A percentile compares a stretch with the other conserved stretches of the same genome.
Evolutionary conservation across 345 rosid genomes (phyloP).

Genomic region (Aethionema arabicum): DNA sequence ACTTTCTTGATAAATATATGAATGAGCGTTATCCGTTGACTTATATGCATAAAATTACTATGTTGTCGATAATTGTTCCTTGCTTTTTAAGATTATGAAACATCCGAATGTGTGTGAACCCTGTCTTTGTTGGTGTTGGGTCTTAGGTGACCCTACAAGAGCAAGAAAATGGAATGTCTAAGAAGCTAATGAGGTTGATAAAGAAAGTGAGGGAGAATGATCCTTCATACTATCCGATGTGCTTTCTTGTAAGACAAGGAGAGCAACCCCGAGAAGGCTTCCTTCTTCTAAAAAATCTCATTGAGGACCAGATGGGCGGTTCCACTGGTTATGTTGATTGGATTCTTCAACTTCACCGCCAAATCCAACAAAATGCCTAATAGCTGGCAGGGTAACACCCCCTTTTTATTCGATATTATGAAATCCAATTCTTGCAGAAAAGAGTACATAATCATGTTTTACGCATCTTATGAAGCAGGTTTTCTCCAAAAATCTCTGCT

Average conservation of each 20-base stretch:
- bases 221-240: conserved; percentile 66
- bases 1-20: background rate
- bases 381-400: conserved; percentile 39
- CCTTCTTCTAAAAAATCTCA: conserved; percentile 71
- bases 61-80: background rate
- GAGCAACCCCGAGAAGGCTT: conserved; percentile 97
- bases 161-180: conserved; percentile 80
- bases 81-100: background rate
- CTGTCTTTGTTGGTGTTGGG: conserved; percentile 18
- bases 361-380: conserved; percentile 76
- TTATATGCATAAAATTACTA: conserved; percentile 3
- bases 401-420: conserved; percentile 3
- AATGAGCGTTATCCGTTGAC: background rate
- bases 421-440: background rate
- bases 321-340: conserved; percentile 77
- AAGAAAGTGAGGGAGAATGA: conserved; percentile 72
- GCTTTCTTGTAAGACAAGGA: conserved; percentile 90
- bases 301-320: conserved; percentile 84
- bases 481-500: background rate
- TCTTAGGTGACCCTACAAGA: conserved; percentile 62
- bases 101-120: conserved; percentile 13
- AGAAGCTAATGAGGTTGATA: conserved; percentile 61
- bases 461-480: background rate
- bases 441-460: background rate
- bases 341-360: conserved; percentile 83